phyloP scores from a whole-genome alignment of 2,329 filamentous ascomycete genomes.

The Falciphora oryzae region DNA sequence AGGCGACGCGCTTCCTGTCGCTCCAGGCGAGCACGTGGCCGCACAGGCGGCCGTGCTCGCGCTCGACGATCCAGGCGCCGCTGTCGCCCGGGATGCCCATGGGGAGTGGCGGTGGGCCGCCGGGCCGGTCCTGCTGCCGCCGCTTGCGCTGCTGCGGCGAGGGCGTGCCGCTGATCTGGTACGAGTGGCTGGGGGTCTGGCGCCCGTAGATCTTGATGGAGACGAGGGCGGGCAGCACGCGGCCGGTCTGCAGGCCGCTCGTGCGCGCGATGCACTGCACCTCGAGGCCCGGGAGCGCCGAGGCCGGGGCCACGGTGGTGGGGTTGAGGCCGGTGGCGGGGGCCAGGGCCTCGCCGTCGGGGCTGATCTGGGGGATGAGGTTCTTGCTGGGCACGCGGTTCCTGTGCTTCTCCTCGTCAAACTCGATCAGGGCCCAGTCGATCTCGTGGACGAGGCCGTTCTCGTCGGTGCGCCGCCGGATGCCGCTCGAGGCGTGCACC shows the following conservation, averaged over 20 bases:
- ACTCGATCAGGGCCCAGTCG: conserved; percentile 88
- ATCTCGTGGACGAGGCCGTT: conserved; percentile 80
- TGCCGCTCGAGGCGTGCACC: conserved; percentile 84
- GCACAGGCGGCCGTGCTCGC: conserved; percentile 70
- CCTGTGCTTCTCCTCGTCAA: conserved; percentile 43
- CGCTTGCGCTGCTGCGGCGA: conserved; percentile 10
- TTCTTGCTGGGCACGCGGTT: conserved; percentile 69
- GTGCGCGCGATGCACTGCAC: conserved; percentile 89
- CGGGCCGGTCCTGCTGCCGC: conserved; percentile 7
- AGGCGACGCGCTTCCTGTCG: conserved; percentile 71
- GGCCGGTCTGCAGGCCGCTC: conserved; percentile 72
- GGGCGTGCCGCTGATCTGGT: conserved; percentile 46
- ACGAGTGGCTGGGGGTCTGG: conserved; percentile 68
- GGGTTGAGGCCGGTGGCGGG: conserved; percentile 39
- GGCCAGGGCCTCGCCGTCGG: not conserved
- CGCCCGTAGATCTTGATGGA: conserved; percentile 86
- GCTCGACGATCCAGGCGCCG: conserved; percentile 88
- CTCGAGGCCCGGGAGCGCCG: conserved; percentile 62
- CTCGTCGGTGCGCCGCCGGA: conserved; percentile 66
- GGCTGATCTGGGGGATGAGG: conserved; percentile 45
- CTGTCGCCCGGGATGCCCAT: conserved; percentile 79
- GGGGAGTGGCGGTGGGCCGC: conserved; percentile 23
- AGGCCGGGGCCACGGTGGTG: conserved; percentile 51
- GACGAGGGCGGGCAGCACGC: conserved; percentile 70
- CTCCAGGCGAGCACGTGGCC: conserved; percentile 91